A percentile compares a stretch with the other conserved stretches of the same genome.
These are phyloP conservation scores for Colletotrichum chlorophyti DNA, from an alignment of 2,329 filamentous ascomycete genomes.

Conservation along the genomic window DNA sequence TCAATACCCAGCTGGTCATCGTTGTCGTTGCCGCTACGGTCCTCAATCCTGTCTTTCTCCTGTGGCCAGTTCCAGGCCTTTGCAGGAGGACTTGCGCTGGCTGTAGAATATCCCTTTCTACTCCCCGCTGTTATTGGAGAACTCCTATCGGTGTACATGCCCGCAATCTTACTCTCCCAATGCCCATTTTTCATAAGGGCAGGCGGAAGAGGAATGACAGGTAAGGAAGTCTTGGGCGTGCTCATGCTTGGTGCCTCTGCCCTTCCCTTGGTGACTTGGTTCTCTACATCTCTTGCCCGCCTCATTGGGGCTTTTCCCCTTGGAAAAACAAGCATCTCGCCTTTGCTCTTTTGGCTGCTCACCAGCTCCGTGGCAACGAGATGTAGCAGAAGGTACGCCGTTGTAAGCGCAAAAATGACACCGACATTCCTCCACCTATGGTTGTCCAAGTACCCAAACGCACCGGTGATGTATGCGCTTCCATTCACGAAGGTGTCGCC, in stretches of 20 bases:
- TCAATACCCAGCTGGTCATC: conserved; percentile 34
- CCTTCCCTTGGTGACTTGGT: conserved; percentile 11
- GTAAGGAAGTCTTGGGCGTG: not conserved
- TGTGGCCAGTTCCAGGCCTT: not conserved
- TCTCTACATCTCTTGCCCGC: not conserved
- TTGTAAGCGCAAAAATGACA: conserved; percentile 12
- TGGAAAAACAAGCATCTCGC: conserved; percentile 25
- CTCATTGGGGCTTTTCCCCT: not conserved
- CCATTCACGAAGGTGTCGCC: conserved; percentile 14
- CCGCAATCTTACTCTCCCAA: not conserved
- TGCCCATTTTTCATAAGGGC: not conserved
- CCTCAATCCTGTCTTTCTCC: not conserved
- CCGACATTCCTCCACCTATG: conserved; percentile 22
- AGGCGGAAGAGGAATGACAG: not conserved
- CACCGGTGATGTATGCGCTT: conserved; percentile 5
- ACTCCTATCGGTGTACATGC: not conserved
- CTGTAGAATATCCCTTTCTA: not conserved
- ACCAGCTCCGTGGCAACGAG: conserved; percentile 22
- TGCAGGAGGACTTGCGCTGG: not conserved
- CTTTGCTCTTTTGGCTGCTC: conserved; percentile 9
- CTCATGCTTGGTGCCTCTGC: conserved; percentile 5
- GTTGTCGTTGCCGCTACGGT: not conserved
- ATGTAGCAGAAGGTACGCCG: conserved; percentile 3
- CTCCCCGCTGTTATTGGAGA: not conserved
- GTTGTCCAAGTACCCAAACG: conserved; percentile 7